Evolutionary conservation across 768 basidiomycete genomes (phyloP).

Genomic region (Saitozyma sp.): DNA sequence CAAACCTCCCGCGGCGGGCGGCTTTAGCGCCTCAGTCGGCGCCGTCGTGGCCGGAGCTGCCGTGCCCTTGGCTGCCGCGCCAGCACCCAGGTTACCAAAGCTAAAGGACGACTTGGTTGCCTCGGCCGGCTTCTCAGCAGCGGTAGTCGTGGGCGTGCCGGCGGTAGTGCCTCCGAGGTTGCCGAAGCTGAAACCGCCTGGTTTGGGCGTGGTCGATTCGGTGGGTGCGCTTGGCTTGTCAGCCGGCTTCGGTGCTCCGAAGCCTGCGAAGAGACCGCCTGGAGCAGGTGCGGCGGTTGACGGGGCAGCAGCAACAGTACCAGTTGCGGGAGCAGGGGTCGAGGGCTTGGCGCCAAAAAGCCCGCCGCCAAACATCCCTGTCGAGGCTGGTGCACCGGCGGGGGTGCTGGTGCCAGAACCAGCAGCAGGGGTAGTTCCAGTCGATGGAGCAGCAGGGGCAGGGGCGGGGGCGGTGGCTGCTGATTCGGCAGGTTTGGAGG

Average conservation of each 20-base stretch:
- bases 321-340: no score
- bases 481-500: conserved; percentile 19
- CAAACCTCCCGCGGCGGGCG: conserved; percentile 22
- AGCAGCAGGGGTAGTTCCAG: background rate
- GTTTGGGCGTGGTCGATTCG: conserved; percentile 1
- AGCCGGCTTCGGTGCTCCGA: conserved; percentile 28
- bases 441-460: conserved; percentile 11
- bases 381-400: no score
- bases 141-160: background rate
- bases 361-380: no score
- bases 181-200: conserved; percentile 21
- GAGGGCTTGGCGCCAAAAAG: no score
- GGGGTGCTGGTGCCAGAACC: no score
- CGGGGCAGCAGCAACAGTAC: background rate
- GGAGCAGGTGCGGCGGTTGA: conserved; percentile 6
- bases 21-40: background rate
- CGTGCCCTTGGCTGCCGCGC: background rate
- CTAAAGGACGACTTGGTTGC: conserved; percentile 1
- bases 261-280: conserved; percentile 18
- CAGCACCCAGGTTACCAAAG: conserved; percentile 12
- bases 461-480: conserved; percentile 14
- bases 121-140: no score
- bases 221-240: conserved; percentile 5
- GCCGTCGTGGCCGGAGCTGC: conserved; percentile 5
- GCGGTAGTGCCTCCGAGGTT: conserved; percentile 3